Percentiles rank a stretch among this genome's conserved stretches.
Evolutionary conservation across 495 filamentous ascomycete genomes (phyloP).

Genomic region (Aspergillus homomorphus): DNA sequence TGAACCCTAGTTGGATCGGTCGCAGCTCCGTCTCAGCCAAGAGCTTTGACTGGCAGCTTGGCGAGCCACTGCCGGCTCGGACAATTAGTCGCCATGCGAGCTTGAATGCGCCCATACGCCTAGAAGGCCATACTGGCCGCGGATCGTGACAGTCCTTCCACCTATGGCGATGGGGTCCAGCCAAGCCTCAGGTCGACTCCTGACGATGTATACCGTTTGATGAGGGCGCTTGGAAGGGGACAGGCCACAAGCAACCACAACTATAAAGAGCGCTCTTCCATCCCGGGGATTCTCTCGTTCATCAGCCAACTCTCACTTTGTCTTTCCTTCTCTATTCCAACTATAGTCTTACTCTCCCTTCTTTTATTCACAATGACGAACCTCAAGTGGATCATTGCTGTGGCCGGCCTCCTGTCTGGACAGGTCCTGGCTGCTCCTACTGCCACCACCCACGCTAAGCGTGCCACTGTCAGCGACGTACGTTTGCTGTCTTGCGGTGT

Average conservation of each 20-base stretch:
- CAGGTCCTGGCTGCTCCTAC: constrained; percentile 32
- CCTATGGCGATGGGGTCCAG: constrained; percentile 7
- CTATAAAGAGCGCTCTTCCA: constrained; percentile 13
- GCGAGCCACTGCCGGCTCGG: constrained; percentile 4
- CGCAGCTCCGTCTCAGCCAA: not conserved
- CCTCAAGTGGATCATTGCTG: constrained; percentile 27
- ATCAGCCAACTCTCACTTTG: constrained; percentile 11
- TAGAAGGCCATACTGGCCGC: too few species aligned
- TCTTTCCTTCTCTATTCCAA: constrained; percentile 8
- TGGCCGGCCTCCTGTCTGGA: constrained; percentile 28
- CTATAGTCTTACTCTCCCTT: constrained; percentile 1
- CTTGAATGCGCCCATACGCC: not conserved
- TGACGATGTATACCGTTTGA: not conserved
- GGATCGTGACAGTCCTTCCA: constrained; percentile 15
- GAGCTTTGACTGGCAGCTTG: not conserved
- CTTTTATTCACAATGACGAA: constrained; percentile 24
- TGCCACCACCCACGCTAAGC: constrained; percentile 24
- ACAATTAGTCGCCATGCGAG: not conserved
- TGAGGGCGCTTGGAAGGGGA: not conserved
- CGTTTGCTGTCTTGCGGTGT: not conserved
- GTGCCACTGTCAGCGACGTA: constrained; percentile 30
- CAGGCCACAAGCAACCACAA: not conserved
- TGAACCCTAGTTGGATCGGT: not conserved
- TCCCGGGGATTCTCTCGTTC: constrained; percentile 2
- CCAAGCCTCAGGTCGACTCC: constrained; percentile 2